Base-by-base conservation (phyloP, 306 rosid genomes). In the Casuarina glauca region DNA sequence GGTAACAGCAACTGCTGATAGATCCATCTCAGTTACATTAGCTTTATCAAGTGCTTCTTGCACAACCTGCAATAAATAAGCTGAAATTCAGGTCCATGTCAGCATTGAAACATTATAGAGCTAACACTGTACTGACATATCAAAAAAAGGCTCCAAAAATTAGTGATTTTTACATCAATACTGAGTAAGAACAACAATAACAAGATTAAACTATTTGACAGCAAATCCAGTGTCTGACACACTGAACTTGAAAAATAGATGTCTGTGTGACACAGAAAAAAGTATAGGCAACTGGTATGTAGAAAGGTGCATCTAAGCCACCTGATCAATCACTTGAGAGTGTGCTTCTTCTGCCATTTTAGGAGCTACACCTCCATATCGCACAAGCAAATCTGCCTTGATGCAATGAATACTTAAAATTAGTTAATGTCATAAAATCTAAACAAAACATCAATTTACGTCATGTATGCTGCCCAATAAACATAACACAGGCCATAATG, bases 311-410 rank as follows among this genome's bases (percentile, higher is more conserved):
- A 8, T 60, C 46, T 53, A 48, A 41, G 42, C 39, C 74, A 91
- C 98, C 98, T 84, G 86, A 82, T 95, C 94, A 72, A 95, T 92
- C 81, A 81, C 97, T 87, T 87, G 93, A 0, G 87, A 80, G 72
- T 95, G 98, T 42, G 98, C 97, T 87, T 89, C 98, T 89, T 91
- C 97, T 53, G 98, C 98, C 97, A 91, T 92, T 89, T 95, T 91
- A 6, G 98, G 97, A 76, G 97, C 96, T 85, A 95, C 98, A 19
- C 97, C 97, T 70, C 97, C 98, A 82, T 88, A 92, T 79, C 77
- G 89, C 42, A 78, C 93, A 66, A 95, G 98, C 88, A 95, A 85
- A 45, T 92, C 97, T 74, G 92, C 98, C 98, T 95, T 88, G 74
- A 85, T 48, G 54, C 35, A 75, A 78, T 69, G 42, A 87, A 87